These are phyloP conservation scores for Debaryomyces coudertii DNA, from an alignment of 1,139 yeast species.

Conservation along the genomic window DNA sequence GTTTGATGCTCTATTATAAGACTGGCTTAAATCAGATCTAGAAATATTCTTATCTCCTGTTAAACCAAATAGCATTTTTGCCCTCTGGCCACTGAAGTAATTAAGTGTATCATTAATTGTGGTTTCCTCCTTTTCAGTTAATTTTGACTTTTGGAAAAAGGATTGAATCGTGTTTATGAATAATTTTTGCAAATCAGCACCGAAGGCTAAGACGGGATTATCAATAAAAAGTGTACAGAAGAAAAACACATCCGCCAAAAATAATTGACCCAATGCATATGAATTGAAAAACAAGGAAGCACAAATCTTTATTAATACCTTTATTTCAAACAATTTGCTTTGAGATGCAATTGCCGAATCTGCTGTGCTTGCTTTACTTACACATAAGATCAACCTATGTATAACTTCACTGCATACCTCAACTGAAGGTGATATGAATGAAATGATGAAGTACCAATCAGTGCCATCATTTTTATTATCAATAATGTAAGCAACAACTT, in stretches of 20 bases:
- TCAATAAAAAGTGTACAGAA: conserved; percentile 73
- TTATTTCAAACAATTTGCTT: conserved; percentile 70
- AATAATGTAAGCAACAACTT: conserved; percentile 71
- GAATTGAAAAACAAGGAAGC: conserved; percentile 77
- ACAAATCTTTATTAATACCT: conserved; percentile 67
- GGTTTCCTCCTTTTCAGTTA: conserved; percentile 46
- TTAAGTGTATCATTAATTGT: conserved; percentile 56
- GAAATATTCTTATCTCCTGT: conserved; percentile 60
- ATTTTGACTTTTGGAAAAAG: conserved; percentile 59
- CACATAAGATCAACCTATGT: conserved; percentile 52
- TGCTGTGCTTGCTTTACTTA: conserved; percentile 50
- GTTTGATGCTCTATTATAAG: conserved; percentile 52
- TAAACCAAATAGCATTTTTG: conserved; percentile 75
- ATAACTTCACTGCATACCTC: conserved; percentile 73
- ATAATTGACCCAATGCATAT: conserved; percentile 62
- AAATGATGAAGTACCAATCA: conserved; percentile 64
- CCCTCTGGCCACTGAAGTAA: conserved; percentile 70
- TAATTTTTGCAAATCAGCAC: conserved; percentile 66
- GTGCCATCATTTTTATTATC: conserved; percentile 75
- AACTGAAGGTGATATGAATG: conserved; percentile 72
- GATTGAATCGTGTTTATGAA: conserved; percentile 75
- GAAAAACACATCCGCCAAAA: conserved; percentile 72
- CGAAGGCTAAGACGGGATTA: conserved; percentile 69
- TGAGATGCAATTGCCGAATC: conserved; percentile 62
- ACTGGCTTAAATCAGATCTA: conserved; percentile 37